A percentile compares a stretch with the other conserved stretches of the same genome.
Evolutionary conservation across 2,329 filamentous ascomycete species (phyloP).

Genomic region (Ophiocordyceps camponoti-floridani): DNA sequence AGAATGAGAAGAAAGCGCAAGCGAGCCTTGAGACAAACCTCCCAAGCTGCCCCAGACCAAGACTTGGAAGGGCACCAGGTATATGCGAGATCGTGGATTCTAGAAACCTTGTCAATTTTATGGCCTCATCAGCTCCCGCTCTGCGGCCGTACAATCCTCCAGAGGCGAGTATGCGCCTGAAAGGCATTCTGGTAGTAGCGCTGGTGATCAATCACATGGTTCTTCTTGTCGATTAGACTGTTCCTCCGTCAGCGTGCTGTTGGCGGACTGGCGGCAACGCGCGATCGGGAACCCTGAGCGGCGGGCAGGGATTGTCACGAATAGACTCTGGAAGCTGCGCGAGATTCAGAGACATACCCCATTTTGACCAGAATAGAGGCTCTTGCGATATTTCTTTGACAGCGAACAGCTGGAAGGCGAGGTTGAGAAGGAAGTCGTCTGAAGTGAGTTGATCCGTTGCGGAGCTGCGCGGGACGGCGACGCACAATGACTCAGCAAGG

Average conservation of each 20-base stretch:
- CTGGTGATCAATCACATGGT: constrained; percentile 62
- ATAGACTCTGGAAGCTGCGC: background rate
- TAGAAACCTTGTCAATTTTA: constrained; percentile 12
- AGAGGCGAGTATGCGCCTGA: constrained; percentile 49
- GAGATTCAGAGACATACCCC: constrained; percentile 14
- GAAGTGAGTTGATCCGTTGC: background rate
- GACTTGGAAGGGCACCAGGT: constrained; percentile 52
- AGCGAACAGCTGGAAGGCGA: background rate
- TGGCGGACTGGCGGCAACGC: constrained; percentile 2
- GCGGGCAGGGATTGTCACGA: background rate
- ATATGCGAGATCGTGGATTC: constrained; percentile 44
- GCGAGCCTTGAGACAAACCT: constrained; percentile 28
- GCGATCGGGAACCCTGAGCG: background rate
- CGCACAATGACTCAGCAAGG: background rate
- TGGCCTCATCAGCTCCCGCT: background rate
- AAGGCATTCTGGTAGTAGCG: constrained; percentile 58
- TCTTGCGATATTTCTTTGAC: constrained; percentile 5
- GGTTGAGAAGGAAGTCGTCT: background rate
- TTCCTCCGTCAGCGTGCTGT: constrained; percentile 9
- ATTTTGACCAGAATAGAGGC: constrained; percentile 17
- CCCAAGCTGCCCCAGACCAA: constrained; percentile 43
- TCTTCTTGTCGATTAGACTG: constrained; percentile 51
- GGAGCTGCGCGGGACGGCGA: background rate
- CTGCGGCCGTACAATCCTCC: constrained; percentile 50
- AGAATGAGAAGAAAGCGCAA: constrained; percentile 2